phyloP scores from a whole-genome alignment of 2,329 filamentous ascomycete genomes.

The Penicillium sp. region DNA sequence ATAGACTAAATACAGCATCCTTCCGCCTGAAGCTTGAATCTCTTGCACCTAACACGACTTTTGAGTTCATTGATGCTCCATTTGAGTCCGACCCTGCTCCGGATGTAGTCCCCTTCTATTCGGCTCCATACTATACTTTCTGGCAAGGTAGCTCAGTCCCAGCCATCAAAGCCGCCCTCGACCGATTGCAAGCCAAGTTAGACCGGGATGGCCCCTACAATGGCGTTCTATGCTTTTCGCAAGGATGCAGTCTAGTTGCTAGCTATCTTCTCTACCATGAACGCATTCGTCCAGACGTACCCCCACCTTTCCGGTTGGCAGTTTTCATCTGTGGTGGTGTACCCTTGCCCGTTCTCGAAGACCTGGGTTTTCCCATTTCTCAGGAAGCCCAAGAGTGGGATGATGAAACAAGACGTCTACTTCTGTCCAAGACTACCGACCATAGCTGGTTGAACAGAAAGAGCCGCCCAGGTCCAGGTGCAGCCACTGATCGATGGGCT shows the following conservation, averaged over 20 bases:
- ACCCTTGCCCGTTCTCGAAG: background rate
- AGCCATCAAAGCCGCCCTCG: background rate
- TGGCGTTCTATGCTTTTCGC: background rate
- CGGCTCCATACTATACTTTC: background rate
- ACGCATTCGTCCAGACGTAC: background rate
- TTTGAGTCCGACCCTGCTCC: background rate
- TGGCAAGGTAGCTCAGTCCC: background rate
- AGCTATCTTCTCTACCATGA: background rate
- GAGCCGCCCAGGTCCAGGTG: background rate
- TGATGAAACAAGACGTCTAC: background rate
- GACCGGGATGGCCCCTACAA: background rate
- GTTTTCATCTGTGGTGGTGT: background rate
- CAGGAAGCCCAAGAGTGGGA: background rate
- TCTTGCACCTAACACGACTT: background rate
- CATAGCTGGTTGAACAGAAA: background rate
- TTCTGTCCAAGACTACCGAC: background rate
- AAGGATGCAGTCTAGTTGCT: background rate
- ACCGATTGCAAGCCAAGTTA: background rate
- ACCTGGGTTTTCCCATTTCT: background rate
- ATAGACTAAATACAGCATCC: background rate
- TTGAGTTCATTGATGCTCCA: background rate
- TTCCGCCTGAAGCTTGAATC: background rate
- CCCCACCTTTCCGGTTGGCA: conserved; percentile 32
- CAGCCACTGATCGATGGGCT: background rate
- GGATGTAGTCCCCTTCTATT: background rate